These are phyloP conservation scores for Apostasia shenzhenica DNA, from an alignment of 106 monocot species.

Conservation along the genomic window DNA sequence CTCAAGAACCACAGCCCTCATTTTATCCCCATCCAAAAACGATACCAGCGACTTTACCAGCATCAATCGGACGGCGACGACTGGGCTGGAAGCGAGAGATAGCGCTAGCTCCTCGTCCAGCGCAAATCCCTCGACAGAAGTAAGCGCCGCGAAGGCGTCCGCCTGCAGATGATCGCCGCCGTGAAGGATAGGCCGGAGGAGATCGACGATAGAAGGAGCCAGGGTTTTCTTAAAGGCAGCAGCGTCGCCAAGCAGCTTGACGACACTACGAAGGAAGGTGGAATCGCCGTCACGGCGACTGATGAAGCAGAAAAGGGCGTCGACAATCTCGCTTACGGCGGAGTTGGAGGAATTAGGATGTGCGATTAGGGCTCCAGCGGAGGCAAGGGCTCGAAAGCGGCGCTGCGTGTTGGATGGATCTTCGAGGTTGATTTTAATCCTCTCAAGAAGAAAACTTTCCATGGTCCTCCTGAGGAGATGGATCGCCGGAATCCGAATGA, in stretches of 20 bases:
- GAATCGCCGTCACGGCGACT: background rate
- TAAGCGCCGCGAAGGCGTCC: slow-evolving; percentile 37
- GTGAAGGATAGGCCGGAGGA: slow-evolving; percentile 4
- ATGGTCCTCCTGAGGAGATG: background rate
- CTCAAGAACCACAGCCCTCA: background rate
- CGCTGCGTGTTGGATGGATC: background rate
- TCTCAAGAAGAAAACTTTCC: slow-evolving; percentile 2
- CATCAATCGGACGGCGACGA: slow-evolving; percentile 31
- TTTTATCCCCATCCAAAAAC: background rate
- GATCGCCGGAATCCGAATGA: background rate
- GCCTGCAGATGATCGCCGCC: slow-evolving; percentile 13
- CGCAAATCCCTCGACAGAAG: slow-evolving; percentile 15
- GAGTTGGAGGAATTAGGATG: slow-evolving; percentile 5
- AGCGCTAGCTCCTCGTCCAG: slow-evolving; percentile 27
- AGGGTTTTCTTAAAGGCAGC: background rate
- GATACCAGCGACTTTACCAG: slow-evolving; percentile 28
- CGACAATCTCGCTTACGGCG: background rate
- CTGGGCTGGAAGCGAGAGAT: slow-evolving; percentile 32
- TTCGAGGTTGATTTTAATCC: background rate
- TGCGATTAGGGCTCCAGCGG: background rate
- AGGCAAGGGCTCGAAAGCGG: background rate
- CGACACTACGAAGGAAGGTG: background rate
- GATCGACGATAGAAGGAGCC: slow-evolving; percentile 1
- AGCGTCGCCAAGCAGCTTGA: slow-evolving; percentile 3
- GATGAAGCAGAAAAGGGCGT: background rate